Conservation (phyloP, 148 eudicot species). For the Nyssa sinensis region DNA sequence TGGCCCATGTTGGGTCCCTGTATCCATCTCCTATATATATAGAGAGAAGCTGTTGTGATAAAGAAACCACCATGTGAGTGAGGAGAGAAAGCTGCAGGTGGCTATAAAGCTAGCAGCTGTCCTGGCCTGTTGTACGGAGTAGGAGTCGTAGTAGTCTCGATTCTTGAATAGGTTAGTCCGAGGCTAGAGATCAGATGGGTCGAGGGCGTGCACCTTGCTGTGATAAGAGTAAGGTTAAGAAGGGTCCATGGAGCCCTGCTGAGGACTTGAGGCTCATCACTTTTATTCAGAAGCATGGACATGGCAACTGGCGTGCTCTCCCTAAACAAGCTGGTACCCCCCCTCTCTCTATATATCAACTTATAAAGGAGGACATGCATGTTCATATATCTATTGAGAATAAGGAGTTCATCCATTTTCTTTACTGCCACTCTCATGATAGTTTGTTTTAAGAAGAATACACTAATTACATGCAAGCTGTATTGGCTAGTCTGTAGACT, state of each 20-base stretch:
- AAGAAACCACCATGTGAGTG: neutral
- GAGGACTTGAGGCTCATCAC: slow-evolving; percentile 43
- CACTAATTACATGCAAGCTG: too few species aligned
- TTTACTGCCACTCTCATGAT: too few species aligned
- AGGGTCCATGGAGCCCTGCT: slow-evolving; percentile 58
- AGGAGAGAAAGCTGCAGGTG: too few species aligned
- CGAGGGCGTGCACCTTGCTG: slow-evolving; percentile 61
- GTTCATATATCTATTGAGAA: too few species aligned
- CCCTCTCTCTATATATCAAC: neutral
- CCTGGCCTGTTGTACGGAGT: too few species aligned
- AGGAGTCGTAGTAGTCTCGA: too few species aligned
- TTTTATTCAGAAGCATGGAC: slow-evolving; percentile 48
- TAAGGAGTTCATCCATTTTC: too few species aligned
- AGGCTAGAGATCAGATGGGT: slow-evolving; percentile 34
- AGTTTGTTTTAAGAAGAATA: too few species aligned
- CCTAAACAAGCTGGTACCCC: slow-evolving; percentile 50
- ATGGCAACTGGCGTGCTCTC: slow-evolving; percentile 53
- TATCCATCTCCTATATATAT: neutral
- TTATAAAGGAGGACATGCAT: too few species aligned
- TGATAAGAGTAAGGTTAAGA: slow-evolving; percentile 54
- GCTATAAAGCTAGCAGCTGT: too few species aligned
- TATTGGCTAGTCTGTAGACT: too few species aligned
- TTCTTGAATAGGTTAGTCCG: too few species aligned
- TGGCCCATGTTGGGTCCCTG: neutral
- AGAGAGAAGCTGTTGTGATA: neutral